Base-by-base conservation (phyloP, 2,329 filamentous ascomycete genomes). In the Dichotomopilus funicola region DNA sequence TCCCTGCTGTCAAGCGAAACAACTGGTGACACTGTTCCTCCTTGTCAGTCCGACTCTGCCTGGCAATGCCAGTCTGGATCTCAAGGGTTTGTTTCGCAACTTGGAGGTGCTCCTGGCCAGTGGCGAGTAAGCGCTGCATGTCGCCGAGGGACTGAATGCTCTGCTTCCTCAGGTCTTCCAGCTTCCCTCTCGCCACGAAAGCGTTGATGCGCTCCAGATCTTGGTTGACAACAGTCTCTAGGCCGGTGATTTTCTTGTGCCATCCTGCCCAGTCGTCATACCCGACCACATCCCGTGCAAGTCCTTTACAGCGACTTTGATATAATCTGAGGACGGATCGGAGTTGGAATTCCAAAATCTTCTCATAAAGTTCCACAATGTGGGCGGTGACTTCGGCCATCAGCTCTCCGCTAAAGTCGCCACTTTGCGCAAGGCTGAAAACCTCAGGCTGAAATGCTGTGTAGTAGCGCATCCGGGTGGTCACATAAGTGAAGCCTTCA, bases 301-400 rank as follows among this genome's bases (percentile, higher is more conserved):
- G 13, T 7, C 9, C 13, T 5, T 6, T 41, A 6, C 35, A 5
- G 9, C 49, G 13, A 33, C 41, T 62, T n/a, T 52, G 58, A 47
- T 66, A 68, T 51, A 72, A 68, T 35, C 69, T 59, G 6, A 73
- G 49, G 12, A 70, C 65, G 38, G 63, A 69, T 31, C 51, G 54
- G n/a, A 71, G 46, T 49, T 72, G 70, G 38, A 72, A 73, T 4
- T 65, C 63, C n/a, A 72, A 60, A 38, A 73, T 67, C 10, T 57
- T 37, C 35, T 65, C 49, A 52, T 73, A 73, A 5, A 73, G 64
- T 1, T 61, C 54, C 1, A 66, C 52, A 13, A 70, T 53, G 5
- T 59, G 55, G 2, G 57, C 46, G 12, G 60, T 47, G 43, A 66
- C 60, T 5, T 3, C 33, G 40, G 40, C 40, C 40, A 42, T 42